Percentiles rank a stretch among this genome's conserved stretches.
Evolutionary conservation across 2,329 filamentous ascomycete genomes (phyloP).

Genomic region (Fusarium bulbicola): DNA sequence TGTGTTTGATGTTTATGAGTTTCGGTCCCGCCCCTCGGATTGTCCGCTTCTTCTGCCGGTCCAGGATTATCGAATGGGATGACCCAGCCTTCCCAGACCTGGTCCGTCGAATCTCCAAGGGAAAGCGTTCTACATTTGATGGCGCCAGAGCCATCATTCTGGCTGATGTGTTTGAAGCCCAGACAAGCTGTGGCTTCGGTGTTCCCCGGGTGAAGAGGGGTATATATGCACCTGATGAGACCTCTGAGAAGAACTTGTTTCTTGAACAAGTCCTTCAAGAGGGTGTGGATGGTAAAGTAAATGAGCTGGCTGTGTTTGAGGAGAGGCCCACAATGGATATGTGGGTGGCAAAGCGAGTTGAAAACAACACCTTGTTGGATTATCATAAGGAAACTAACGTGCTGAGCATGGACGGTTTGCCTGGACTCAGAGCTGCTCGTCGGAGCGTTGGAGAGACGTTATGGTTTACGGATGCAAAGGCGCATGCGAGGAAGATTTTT

Average conservation of each 20-base stretch:
- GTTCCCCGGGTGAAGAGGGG: constrained; percentile 63
- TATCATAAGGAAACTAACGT: constrained; percentile 68
- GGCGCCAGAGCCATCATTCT: constrained; percentile 69
- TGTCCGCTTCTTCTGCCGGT: constrained; percentile 69
- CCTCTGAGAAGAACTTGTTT: constrained; percentile 23
- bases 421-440: constrained; percentile 64
- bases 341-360: constrained; percentile 59
- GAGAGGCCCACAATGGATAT: constrained; percentile 65
- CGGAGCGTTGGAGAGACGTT: constrained; percentile 58
- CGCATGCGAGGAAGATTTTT: constrained; percentile 39
- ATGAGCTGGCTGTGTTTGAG: constrained; percentile 56
- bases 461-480: constrained; percentile 52
- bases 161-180: constrained; percentile 70
- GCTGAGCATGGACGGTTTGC: constrained; percentile 66
- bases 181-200: constrained; percentile 73
- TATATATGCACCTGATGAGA: constrained; percentile 46
- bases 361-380: constrained; percentile 58
- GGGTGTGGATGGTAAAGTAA: constrained; percentile 39
- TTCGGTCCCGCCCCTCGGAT: constrained; percentile 69
- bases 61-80: constrained; percentile 68
- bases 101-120: constrained; percentile 55
- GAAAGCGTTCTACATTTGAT: constrained; percentile 50
- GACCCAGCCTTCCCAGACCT: constrained; percentile 57
- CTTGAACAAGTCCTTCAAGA: constrained; percentile 40
- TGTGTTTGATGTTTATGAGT: constrained; percentile 78